Conservation (phyloP, 345 rosid species). For the Carallia pectinifolia region DNA sequence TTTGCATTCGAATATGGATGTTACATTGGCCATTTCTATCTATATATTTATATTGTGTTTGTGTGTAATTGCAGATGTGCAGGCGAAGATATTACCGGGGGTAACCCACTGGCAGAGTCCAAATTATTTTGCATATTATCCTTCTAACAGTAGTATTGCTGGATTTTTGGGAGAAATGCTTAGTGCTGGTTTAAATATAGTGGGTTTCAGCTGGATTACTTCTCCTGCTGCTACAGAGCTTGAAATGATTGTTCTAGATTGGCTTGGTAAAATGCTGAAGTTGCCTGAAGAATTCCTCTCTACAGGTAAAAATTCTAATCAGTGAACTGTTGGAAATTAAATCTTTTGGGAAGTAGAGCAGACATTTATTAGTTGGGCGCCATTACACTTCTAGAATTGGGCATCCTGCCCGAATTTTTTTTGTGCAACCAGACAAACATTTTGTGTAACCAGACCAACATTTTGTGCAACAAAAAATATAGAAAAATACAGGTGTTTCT, state of each 20-base stretch:
- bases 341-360: neutral
- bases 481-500: too few species aligned
- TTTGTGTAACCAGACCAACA: too few species aligned
- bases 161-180: conserved; percentile 97
- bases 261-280: conserved; percentile 77
- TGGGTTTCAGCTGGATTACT: conserved; percentile 90
- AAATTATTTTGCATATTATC: conserved; percentile 72
- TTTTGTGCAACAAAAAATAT: too few species aligned
- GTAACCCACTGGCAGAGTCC: conserved; percentile 96
- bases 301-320: conserved; percentile 38
- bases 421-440: too few species aligned
- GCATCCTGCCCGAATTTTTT: too few species aligned
- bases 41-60: neutral
- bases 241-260: conserved; percentile 84
- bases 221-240: conserved; percentile 96
- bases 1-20: neutral
- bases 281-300: conserved; percentile 77
- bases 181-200: conserved; percentile 78
- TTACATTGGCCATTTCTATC: neutral
- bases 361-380: too few species aligned
- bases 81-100: conserved; percentile 72
- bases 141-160: conserved; percentile 82
- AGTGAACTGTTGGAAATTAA: neutral
- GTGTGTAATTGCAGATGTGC: conserved; percentile 47
- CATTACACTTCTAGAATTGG: too few species aligned